Conservation (phyloP, 768 basidiomycete genomes). For the Auriscalpium orientale region DNA sequence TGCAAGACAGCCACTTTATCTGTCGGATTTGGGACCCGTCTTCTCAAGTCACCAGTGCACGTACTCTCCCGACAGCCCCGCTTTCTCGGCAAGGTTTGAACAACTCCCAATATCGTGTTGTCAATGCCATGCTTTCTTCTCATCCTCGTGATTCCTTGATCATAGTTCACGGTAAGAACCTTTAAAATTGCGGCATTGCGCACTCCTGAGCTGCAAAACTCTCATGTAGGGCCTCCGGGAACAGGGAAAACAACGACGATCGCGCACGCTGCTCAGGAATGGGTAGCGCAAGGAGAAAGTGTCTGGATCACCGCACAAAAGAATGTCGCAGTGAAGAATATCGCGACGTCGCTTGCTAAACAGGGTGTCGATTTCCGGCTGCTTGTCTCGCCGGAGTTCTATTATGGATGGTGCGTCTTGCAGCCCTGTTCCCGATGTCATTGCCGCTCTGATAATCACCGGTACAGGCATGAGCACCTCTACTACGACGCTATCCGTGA, state of each 20-base stretch:
- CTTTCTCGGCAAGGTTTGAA: neutral
- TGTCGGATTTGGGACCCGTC: neutral
- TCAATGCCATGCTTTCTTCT: conserved; percentile 2
- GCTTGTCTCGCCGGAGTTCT: conserved; percentile 23
- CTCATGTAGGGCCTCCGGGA: conserved; percentile 6
- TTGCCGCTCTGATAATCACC: neutral
- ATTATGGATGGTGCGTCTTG: conserved; percentile 20
- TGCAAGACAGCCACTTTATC: no score
- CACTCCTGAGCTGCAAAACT: no score
- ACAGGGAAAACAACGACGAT: conserved; percentile 14
- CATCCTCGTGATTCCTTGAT: neutral
- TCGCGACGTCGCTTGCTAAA: conserved; percentile 61
- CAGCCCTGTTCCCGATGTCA: neutral
- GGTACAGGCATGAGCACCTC: conserved; percentile 45
- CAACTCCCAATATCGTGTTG: neutral
- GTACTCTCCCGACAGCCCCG: neutral
- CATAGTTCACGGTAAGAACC: conserved; percentile 6
- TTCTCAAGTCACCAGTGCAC: neutral
- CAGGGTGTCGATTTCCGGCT: conserved; percentile 54
- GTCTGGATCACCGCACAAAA: conserved; percentile 76
- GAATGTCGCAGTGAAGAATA: conserved; percentile 82
- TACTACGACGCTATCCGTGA: conserved; percentile 26
- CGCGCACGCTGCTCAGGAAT: conserved; percentile 2
- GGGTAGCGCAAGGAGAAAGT: neutral
- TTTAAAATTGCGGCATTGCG: neutral